phyloP scores from a whole-genome alignment of 257 asterid genomes.

The Jacaranda mimosifolia region DNA sequence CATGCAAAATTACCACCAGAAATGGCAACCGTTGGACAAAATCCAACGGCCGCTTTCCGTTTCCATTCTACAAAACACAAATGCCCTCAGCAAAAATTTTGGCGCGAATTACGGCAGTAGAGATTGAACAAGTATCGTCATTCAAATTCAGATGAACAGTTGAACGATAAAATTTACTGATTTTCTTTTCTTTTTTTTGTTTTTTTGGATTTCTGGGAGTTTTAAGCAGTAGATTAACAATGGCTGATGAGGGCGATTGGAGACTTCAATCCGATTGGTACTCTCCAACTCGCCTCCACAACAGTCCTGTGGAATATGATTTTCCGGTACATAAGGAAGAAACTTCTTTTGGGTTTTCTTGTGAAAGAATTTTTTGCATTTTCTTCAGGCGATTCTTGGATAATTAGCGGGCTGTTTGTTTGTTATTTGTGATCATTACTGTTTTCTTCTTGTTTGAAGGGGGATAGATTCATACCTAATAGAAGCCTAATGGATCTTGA shows the following conservation, averaged over 20 bases:
- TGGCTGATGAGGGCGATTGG: slow-evolving; percentile 52
- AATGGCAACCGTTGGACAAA: slow-evolving; percentile 26
- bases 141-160: neutral
- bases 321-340: slow-evolving; percentile 57
- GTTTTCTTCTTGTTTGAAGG: slow-evolving; percentile 46
- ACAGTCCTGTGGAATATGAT: slow-evolving; percentile 64
- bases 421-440: neutral
- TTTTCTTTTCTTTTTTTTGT: neutral
- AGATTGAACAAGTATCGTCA: neutral
- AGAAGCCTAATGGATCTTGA: slow-evolving; percentile 90
- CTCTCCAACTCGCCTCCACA: slow-evolving; percentile 84
- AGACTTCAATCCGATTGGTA: slow-evolving; percentile 70
- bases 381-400: neutral
- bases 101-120: slow-evolving; percentile 29
- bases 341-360: neutral
- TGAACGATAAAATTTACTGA: too few species aligned
- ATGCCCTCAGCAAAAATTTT: neutral
- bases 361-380: neutral
- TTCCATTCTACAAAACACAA: neutral
- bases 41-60: slow-evolving; percentile 21
- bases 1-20: neutral
- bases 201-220: neutral
- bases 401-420: slow-evolving; percentile 16
- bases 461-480: slow-evolving; percentile 88
- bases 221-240: slow-evolving; percentile 30